Conservation (phyloP, 257 asterid genomes). For the Thymus mandschuricus region DNA sequence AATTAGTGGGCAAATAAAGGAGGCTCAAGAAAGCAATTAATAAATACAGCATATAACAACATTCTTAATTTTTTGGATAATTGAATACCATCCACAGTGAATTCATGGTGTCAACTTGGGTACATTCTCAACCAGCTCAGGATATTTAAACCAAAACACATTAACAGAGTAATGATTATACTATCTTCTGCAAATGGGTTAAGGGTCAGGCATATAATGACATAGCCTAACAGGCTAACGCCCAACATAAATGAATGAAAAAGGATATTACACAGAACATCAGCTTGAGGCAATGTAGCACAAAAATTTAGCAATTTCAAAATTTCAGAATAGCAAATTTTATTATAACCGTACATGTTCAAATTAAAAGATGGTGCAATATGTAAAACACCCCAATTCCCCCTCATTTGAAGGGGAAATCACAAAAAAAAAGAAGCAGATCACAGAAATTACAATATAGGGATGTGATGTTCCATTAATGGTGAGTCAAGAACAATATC, state of each 20-base stretch:
- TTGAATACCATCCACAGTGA: not conserved
- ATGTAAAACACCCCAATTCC: not conserved
- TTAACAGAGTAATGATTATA: not conserved
- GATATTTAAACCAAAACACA: not conserved
- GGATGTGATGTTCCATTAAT: not conserved
- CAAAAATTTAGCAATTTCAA: not conserved
- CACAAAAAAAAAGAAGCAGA: not conserved
- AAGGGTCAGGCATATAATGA: not conserved
- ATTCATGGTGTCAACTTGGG: not conserved
- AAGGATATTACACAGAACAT: slow-evolving; percentile 13
- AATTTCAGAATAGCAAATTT: not conserved
- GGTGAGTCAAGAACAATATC: not conserved
- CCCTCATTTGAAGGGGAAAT: slow-evolving; percentile 4
- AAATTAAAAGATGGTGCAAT: not conserved
- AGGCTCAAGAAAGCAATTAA: not conserved
- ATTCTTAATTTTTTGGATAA: no score
- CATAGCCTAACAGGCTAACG: not conserved
- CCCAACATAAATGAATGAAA: not conserved
- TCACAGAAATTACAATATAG: not conserved
- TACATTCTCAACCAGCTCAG: not conserved
- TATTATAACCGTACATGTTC: not conserved
- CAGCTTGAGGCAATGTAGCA: not conserved
- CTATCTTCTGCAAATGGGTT: not conserved
- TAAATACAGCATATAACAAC: no score
- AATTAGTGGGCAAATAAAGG: not conserved